Percentiles rank a stretch among this genome's conserved stretches.
Conservation (phyloP, 129 eudicot genomes). For the Flaveria linearis region DNA sequence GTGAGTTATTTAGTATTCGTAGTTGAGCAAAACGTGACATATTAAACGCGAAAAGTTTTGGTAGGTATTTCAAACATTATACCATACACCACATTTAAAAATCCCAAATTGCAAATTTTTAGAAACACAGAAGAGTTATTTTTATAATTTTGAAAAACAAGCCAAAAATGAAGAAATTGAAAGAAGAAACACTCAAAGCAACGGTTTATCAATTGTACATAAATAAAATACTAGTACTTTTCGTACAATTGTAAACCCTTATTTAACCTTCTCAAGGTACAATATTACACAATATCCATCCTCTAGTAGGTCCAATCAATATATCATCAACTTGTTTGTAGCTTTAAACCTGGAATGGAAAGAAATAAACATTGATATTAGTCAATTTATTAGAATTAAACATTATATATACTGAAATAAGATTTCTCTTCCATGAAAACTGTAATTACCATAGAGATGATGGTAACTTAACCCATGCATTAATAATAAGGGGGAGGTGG, state of each 20-base stretch:
- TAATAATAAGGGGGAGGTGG: slow-evolving; percentile 26
- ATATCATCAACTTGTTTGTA: slow-evolving; percentile 1
- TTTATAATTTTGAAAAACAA: background rate
- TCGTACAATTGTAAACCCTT: background rate
- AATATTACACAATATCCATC: background rate
- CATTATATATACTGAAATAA: background rate
- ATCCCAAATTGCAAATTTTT: background rate
- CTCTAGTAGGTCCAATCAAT: slow-evolving; percentile 4
- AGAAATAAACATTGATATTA: background rate
- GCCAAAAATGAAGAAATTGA: background rate
- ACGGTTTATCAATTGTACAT: background rate
- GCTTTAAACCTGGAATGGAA: slow-evolving; percentile 19
- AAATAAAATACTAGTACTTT: background rate
- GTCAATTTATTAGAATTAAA: background rate
- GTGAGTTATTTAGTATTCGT: too few relatives aligned
- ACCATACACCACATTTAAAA: background rate
- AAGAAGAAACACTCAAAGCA: background rate
- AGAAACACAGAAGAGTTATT: background rate
- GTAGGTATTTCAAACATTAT: background rate
- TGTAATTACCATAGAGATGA: slow-evolving; percentile 10
- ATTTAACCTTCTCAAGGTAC: background rate
- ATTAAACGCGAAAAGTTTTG: background rate
- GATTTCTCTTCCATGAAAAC: background rate
- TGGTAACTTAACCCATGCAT: background rate
- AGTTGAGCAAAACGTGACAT: too few relatives aligned